Evolutionary conservation across 2,329 filamentous ascomycete genomes (phyloP), one percentile per base, ranked within the genome.

Genomic region (Alternaria sp.): DNA sequence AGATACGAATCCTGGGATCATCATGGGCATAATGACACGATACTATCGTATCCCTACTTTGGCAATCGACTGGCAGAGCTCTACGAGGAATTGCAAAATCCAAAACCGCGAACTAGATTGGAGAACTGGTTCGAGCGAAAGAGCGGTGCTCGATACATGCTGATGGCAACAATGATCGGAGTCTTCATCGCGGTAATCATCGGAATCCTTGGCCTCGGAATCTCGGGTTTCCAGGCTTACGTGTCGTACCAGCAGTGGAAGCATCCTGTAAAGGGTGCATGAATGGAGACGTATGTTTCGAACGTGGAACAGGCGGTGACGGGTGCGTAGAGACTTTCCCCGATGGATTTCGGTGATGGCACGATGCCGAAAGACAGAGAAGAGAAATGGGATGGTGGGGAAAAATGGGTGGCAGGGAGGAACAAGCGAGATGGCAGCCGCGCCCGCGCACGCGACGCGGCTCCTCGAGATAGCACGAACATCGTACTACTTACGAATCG

Each of bases 231-330:
- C 55, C 75, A 79, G 60, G 72, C 77, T 30, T 79, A 73, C 72
- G 65, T 79, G 18, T 60, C 67, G 2, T 78, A 75, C 41, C 72
- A 78, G 64, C 70, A 74, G 30, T 78, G 75, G 77, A 71, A 79
- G 56, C 73, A 78, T 62, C 74, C 75, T 20, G 50, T 64, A 1
- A 63, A 61, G 25, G 26, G 49, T 26, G 3, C 21, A 20, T 62
- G 30, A 61, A 41, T n/a, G 25, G 23, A 21, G 9, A 15, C 26
- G 12, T n/a, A 1, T 46, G 44, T 4, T 30, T 41, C 6, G 6
- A 44, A 43, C 11, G 33, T 11, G n/a, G 10, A 28, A 4, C 21
- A 14, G 6, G 45, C 12, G 6, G 18, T n/a, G 6, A n/a, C 14
- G 20, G 14, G 2, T 3, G 14, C 7, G 15, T n/a, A 15, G 8